Conservation (phyloP, 805 yeast species). For the Starmerella bombi region DNA sequence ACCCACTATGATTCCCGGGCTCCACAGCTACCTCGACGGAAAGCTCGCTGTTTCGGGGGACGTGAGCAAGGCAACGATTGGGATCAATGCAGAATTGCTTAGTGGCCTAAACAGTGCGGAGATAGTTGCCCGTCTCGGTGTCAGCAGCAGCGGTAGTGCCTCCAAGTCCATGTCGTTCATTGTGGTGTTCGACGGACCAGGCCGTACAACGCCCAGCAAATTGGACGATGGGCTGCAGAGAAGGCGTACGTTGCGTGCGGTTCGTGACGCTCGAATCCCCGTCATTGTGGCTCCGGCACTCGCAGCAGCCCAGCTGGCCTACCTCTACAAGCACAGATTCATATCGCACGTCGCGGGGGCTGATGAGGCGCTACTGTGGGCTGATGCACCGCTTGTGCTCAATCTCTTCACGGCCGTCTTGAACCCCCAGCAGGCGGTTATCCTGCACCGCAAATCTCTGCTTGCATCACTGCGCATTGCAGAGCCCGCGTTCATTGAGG, state of each 20-base stretch:
- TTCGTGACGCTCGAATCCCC: constrained; percentile 44
- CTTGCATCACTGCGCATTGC: constrained; percentile 45
- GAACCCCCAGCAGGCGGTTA: constrained; percentile 40
- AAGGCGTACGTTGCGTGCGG: constrained; percentile 36
- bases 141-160: background rate
- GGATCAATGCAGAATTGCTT: constrained; percentile 17
- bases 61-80: constrained; percentile 16
- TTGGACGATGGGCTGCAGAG: constrained; percentile 14
- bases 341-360: constrained; percentile 77
- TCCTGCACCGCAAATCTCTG: constrained; percentile 45
- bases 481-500: constrained; percentile 60
- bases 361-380: constrained; percentile 55
- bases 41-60: constrained; percentile 16
- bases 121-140: constrained; percentile 15
- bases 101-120: constrained; percentile 13
- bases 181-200: constrained; percentile 22
- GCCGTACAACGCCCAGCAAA: constrained; percentile 10
- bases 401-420: constrained; percentile 45
- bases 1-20: constrained; percentile 21
- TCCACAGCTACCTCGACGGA: constrained; percentile 15
- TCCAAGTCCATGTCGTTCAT: constrained; percentile 8
- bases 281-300: constrained; percentile 72
- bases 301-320: constrained; percentile 68
- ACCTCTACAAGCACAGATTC: constrained; percentile 39
- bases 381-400: constrained; percentile 57